Evolutionary conservation across 306 rosid genomes (phyloP), one percentile per base, ranked within the genome.

Genomic region (Quercus mongolica): DNA sequence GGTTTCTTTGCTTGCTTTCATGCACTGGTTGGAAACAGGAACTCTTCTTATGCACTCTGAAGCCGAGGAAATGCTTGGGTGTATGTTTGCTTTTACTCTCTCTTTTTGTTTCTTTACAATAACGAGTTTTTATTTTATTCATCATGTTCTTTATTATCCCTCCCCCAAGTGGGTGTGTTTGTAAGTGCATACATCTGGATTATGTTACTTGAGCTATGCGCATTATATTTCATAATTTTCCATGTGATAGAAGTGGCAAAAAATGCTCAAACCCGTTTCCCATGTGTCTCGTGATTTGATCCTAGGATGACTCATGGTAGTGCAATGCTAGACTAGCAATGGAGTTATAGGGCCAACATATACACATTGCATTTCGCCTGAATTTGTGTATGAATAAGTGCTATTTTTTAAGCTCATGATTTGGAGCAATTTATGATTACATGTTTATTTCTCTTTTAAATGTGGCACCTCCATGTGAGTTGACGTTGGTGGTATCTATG

Each of bases 21-120:
- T 89, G 91, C 89, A 95, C 71, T 95, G 99, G 99, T 88, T 93
- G 74, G 99, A 95, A 83, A 91, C 98, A 1, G 97, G 91, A 83
- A 84, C 69, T 58, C 94, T 95, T 78, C 94, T 95, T 3, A 75
- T 90, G 86, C 98, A 93, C 81, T 71, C 83, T 65, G 96, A 91
- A 75, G 92, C 90, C 3, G 91, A 89, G 86, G 96, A 91, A 57
- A 91, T 85, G 71, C 96, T 95, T 10, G 98, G 97, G 55, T 78
- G 99, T 95, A 91, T 58, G 96, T 71, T 78, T 76, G 96, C 79
- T 78, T 76, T 54, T 77, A 38, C 3, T 74, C 38, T 33, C 69
- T 56, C 6, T 21, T 30, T 35, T 35, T 20, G 26, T 21, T 25
- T 52, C 0, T 52, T 28, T 51, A 18, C 20, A 5, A 17, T 52